A percentile compares a stretch with the other conserved stretches of the same genome.
Conservation (phyloP, 305 asterid species). For the Fraxinus paxiana region DNA sequence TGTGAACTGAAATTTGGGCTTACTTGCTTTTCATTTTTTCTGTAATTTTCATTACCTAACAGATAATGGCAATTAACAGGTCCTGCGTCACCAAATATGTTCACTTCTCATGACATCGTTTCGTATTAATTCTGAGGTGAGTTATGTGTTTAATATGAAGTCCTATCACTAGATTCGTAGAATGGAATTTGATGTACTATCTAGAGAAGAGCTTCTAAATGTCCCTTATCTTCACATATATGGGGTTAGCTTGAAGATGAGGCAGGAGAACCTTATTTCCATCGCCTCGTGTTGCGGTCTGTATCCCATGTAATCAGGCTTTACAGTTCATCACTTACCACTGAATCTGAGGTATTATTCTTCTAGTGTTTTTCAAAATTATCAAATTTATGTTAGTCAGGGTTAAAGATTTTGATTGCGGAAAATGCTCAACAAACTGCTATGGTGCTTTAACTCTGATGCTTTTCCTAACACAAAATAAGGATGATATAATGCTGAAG, state of each 20-base stretch:
- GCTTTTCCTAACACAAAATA: neutral
- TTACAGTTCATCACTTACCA: slow-evolving; percentile 80
- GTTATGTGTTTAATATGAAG: slow-evolving; percentile 21
- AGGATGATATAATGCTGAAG: neutral
- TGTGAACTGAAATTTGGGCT: slow-evolving; percentile 14
- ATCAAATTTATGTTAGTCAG: neutral
- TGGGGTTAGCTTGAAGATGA: slow-evolving; percentile 77
- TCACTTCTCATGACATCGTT: slow-evolving; percentile 98
- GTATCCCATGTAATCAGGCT: slow-evolving; percentile 94
- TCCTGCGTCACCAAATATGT: slow-evolving; percentile 78
- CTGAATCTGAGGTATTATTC: slow-evolving; percentile 86
- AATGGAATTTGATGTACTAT: slow-evolving; percentile 18
- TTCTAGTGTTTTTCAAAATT: neutral
- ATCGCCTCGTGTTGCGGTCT: slow-evolving; percentile 86
- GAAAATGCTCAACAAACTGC: slow-evolving; percentile 1
- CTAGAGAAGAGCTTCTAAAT: slow-evolving; percentile 19
- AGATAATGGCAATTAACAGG: slow-evolving; percentile 48
- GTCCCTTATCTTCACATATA: slow-evolving; percentile 15
- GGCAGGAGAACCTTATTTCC: slow-evolving; percentile 93
- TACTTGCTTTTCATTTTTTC: slow-evolving; percentile 23
- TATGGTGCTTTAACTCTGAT: neutral
- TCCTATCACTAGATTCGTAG: slow-evolving; percentile 15
- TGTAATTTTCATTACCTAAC: slow-evolving; percentile 32
- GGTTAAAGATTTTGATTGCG: slow-evolving; percentile 6
- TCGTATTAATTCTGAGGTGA: slow-evolving; percentile 91